Evolutionary conservation across 1,139 yeast species (phyloP), one percentile per base, ranked within the genome.

Genomic region (Saccharomyces hybrid): DNA sequence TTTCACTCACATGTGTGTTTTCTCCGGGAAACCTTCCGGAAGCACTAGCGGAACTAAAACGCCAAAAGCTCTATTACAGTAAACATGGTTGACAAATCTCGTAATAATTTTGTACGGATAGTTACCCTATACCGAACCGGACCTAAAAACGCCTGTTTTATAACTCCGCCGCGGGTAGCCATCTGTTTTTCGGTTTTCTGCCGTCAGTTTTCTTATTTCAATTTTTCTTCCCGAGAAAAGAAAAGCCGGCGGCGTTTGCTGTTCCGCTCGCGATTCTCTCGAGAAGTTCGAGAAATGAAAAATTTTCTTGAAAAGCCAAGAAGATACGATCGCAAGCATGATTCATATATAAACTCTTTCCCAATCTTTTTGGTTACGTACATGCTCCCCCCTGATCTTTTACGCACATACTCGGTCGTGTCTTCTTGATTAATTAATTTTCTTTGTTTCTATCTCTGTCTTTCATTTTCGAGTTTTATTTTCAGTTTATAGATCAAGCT

Each of bases 261-360:
- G 49, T 26, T 29, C 19, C 32, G 49, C n/a, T 23, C 31, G 49
- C 49, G 41, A 47, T n/a, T 25, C 31, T 32, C 49, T 29, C 26
- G n/a, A 29, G 29, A 29, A 23, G 29, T 29, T 16, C 32, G 48
- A 29, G 28, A 16, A 29, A 34, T 34, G 42, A 34, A 34, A 34
- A 34, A 14, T 34, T 34, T 34, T 34, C 42, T 34, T 16, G 42
- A 34, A 1, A 34, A 14, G 42, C 11, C 42, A 34, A 34, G 23
- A 34, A 34, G 42, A 14, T n/a, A 34, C 19, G 42, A 34, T 14
- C 42, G 9, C 13, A 16, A 3, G 23, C 42, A 34, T 34, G 42
- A 34, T 34, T 34, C 42, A 34, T 34, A 34, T 34, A 34, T 34
- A 34, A 34, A 34, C 42, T 14, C 23, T 34, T 34, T 34, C 42